Conservation (phyloP, 129 eudicot species). For the Helichrysum umbraculigerum region DNA sequence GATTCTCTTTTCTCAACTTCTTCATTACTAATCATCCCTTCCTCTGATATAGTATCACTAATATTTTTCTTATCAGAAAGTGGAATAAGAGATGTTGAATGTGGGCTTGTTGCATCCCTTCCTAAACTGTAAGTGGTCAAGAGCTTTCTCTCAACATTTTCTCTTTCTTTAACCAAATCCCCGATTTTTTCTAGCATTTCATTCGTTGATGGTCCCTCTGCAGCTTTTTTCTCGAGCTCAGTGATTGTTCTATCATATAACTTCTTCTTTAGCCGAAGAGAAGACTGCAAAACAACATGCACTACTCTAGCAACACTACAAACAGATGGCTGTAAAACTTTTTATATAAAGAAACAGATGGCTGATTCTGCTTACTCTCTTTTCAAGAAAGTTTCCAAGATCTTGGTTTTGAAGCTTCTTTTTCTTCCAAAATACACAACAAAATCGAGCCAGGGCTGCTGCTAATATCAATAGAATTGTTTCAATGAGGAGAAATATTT, state of each 20-base stretch:
- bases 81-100: constrained; percentile 60
- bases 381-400: constrained; percentile 81
- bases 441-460: constrained; percentile 60
- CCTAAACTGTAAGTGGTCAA: constrained; percentile 83
- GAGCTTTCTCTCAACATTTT: constrained; percentile 67
- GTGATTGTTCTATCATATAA: constrained; percentile 64
- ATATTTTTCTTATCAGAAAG: constrained; percentile 43
- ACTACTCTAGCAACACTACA: neutral
- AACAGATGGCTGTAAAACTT: neutral
- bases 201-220: constrained; percentile 48
- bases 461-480: constrained; percentile 58
- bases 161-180: constrained; percentile 61
- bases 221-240: constrained; percentile 67
- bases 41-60: constrained; percentile 41
- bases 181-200: constrained; percentile 59
- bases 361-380: constrained; percentile 58
- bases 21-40: constrained; percentile 25
- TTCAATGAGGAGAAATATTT: constrained; percentile 64
- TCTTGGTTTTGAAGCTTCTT: constrained; percentile 74
- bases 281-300: constrained; percentile 52
- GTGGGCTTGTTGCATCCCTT: constrained; percentile 46
- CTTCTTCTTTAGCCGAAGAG: constrained; percentile 72
- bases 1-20: constrained; percentile 32
- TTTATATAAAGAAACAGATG: neutral
- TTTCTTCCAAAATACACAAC: constrained; percentile 86